These are phyloP conservation scores for Eimeria maxima DNA, from an alignment of 169 alveolate species.

Conservation along the genomic window DNA sequence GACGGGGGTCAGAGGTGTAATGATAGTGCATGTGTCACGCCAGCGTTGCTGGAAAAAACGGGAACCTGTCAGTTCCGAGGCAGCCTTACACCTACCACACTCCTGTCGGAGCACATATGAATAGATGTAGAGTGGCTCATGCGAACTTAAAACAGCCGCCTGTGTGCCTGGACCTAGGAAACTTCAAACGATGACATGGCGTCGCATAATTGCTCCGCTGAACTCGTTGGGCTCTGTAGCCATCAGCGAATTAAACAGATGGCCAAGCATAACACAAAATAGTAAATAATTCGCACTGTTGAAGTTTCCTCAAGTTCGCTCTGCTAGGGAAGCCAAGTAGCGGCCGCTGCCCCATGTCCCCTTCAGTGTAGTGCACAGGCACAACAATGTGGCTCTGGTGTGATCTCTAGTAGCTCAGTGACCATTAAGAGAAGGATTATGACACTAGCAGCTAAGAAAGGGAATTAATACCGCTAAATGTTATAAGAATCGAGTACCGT, in stretches of 20 bases:
- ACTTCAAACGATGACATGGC: slow-evolving; percentile 2
- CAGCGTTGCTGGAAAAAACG: background rate
- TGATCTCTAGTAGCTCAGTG: too few relatives aligned
- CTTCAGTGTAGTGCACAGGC: background rate
- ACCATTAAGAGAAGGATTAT: too few relatives aligned
- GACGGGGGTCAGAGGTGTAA: background rate
- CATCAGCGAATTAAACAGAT: background rate
- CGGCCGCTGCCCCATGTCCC: slow-evolving; percentile 64
- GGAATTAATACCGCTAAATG: too few relatives aligned
- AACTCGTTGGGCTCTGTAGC: slow-evolving; percentile 28
- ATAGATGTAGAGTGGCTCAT: background rate
- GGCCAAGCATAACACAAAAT: background rate
- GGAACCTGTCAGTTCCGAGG: slow-evolving; percentile 22
- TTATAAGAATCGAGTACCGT: too few relatives aligned
- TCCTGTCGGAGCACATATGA: slow-evolving; percentile 25
- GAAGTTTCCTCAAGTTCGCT: background rate
- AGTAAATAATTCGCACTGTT: background rate
- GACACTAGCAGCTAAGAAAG: too few relatives aligned
- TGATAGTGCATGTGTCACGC: slow-evolving; percentile 20
- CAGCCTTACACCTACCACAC: slow-evolving; percentile 36
- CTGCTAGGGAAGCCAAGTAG: slow-evolving; percentile 1
- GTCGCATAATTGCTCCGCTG: slow-evolving; percentile 42
- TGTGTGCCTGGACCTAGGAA: background rate
- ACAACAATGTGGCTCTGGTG: too few relatives aligned
- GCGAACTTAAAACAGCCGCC: slow-evolving; percentile 7